Conservation (phyloP, 1,284 basidiomycete genomes). For the Sutorius eximius region DNA sequence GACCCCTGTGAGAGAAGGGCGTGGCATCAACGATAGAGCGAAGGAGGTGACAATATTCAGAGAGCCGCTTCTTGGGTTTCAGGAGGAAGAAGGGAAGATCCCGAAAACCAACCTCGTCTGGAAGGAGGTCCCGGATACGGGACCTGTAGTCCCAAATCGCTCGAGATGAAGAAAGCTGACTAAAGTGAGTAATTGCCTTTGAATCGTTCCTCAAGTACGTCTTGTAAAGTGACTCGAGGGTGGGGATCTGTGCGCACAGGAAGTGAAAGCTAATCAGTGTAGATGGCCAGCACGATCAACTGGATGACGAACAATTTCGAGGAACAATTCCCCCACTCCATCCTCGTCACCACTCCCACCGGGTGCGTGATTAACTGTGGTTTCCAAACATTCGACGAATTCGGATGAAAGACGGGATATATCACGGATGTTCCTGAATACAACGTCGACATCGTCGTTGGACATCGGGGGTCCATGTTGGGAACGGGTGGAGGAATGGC, state of each 20-base stretch:
- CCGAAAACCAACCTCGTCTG: conserved; percentile 77
- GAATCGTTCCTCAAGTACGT: conserved; percentile 85
- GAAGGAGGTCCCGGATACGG: conserved; percentile 35
- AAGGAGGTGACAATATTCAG: conserved; percentile 87
- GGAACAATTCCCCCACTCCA: conserved; percentile 73
- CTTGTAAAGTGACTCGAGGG: conserved; percentile 74
- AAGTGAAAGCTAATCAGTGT: not conserved
- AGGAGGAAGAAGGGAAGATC: conserved; percentile 87
- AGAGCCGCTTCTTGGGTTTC: conserved; percentile 84
- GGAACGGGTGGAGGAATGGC: not conserved
- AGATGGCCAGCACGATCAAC: no score
- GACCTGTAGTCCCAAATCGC: not conserved
- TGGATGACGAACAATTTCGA: conserved; percentile 51
- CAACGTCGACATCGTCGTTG: conserved; percentile 55
- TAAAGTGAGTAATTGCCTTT: conserved; percentile 66
- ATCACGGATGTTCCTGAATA: conserved; percentile 66
- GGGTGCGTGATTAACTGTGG: conserved; percentile 40
- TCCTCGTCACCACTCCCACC: conserved; percentile 57
- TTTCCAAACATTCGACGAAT: conserved; percentile 46
- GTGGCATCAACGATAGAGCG: conserved; percentile 76
- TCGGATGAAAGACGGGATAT: conserved; percentile 57
- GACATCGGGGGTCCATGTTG: conserved; percentile 29
- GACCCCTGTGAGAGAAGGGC: conserved; percentile 68
- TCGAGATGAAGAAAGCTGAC: conserved; percentile 20
- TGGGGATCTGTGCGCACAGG: conserved; percentile 55